Evolutionary conservation across 768 basidiomycete genomes (phyloP).

Genomic region (Kwoniella sp.): DNA sequence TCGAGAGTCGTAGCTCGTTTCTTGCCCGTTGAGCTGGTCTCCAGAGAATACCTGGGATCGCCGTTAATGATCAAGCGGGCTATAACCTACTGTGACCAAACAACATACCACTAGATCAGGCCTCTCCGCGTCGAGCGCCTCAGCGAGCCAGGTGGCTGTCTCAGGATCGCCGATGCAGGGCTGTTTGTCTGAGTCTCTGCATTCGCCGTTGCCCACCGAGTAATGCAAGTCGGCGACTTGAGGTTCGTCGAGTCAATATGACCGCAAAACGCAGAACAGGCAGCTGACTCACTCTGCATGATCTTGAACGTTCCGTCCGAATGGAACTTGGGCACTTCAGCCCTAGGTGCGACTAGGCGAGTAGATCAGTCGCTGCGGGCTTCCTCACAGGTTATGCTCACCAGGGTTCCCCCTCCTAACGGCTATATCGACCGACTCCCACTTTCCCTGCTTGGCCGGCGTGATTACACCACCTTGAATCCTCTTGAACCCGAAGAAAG

Average conservation of each 20-base stretch:
- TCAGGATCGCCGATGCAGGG: constrained; percentile 69
- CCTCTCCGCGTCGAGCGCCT: constrained; percentile 69
- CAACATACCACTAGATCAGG: constrained; percentile 71
- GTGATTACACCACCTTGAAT: constrained; percentile 52
- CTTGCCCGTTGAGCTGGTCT: constrained; percentile 82
- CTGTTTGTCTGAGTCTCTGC: constrained; percentile 62
- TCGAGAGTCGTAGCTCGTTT: constrained; percentile 80
- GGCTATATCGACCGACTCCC: constrained; percentile 45
- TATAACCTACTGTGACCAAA: not conserved
- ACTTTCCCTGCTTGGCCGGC: constrained; percentile 29
- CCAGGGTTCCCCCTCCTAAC: constrained; percentile 38
- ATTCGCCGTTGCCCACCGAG: constrained; percentile 71
- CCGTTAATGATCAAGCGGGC: not conserved
- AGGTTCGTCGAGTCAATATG: constrained; percentile 36
- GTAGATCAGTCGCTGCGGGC: not conserved
- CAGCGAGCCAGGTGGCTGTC: constrained; percentile 67
- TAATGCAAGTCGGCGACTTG: constrained; percentile 93
- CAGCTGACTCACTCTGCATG: constrained; percentile 43
- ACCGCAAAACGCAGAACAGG: not conserved
- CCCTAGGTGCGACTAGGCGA: constrained; percentile 60
- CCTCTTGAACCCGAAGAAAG: constrained; percentile 83
- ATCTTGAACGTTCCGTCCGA: constrained; percentile 73
- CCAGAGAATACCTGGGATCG: constrained; percentile 66
- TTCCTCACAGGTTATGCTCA: constrained; percentile 25
- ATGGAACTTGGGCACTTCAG: constrained; percentile 77